Evolutionary conservation across 2,329 filamentous ascomycete genomes (phyloP).

Genomic region (Aspergillus melleus): DNA sequence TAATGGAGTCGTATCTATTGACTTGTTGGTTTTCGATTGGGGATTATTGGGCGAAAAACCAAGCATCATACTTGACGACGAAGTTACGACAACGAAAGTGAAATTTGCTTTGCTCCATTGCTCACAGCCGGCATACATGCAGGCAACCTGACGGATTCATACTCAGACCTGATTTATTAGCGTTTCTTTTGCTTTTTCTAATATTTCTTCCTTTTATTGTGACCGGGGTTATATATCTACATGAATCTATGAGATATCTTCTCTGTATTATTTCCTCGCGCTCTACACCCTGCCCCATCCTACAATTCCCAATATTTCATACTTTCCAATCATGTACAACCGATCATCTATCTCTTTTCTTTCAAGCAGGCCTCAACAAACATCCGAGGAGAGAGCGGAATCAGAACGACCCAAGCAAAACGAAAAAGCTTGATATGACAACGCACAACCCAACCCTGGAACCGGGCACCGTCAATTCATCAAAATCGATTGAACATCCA

Average conservation of each 20-base stretch:
- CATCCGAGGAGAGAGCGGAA: no score
- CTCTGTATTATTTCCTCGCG: not conserved
- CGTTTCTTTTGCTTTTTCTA: not conserved
- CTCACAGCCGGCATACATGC: not conserved
- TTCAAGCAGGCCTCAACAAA: no score
- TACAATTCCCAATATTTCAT: no score
- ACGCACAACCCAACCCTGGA: no score
- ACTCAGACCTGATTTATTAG: not conserved
- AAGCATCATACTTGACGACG: not conserved
- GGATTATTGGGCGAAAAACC: no score
- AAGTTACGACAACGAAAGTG: not conserved
- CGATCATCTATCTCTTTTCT: no score
- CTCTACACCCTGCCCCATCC: not conserved
- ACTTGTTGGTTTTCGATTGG: not conserved
- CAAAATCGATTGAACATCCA: no score
- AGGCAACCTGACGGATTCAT: not conserved
- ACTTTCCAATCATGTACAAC: no score
- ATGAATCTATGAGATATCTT: constrained; percentile 2
- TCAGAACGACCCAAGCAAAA: no score
- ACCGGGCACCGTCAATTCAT: no score
- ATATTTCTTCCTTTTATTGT: not conserved
- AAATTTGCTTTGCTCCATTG: not conserved
- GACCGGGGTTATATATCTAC: not conserved
- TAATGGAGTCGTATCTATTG: not conserved
- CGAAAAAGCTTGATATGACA: no score